A percentile compares a stretch with the other conserved stretches of the same genome.
phyloP scores from a whole-genome alignment of 148 eudicot genomes.

The Rhododendron griersonianum region DNA sequence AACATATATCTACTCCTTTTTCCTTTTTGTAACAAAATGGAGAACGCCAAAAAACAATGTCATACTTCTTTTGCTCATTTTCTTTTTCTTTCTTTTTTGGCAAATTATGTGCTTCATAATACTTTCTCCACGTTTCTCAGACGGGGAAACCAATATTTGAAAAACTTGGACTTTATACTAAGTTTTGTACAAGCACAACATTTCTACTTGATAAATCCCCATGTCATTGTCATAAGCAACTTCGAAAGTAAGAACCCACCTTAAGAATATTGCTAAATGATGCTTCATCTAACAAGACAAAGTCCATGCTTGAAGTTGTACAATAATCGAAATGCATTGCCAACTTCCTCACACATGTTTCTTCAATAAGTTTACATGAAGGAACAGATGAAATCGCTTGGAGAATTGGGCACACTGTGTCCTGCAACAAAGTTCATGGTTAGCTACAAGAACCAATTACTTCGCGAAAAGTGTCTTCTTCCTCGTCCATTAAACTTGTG shows the following conservation, averaged over 20 bases:
- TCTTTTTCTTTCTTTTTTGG: background rate
- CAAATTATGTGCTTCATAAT: background rate
- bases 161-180: background rate
- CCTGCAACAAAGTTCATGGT: constrained; percentile 87
- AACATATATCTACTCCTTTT: background rate
- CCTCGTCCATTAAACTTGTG: constrained; percentile 84
- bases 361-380: constrained; percentile 85
- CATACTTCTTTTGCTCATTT: background rate
- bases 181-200: constrained; percentile 13
- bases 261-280: constrained; percentile 76
- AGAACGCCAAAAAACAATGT: background rate
- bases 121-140: background rate
- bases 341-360: constrained; percentile 82
- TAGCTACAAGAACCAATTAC: constrained; percentile 56
- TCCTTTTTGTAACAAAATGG: background rate
- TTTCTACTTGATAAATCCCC: constrained; percentile 21
- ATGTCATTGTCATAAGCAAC: constrained; percentile 8
- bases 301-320: constrained; percentile 80
- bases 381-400: constrained; percentile 71
- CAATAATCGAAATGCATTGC: constrained; percentile 88
- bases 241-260: constrained; percentile 55
- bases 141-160: background rate
- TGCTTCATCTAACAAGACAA: constrained; percentile 72
- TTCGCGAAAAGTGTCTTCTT: constrained; percentile 60
- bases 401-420: constrained; percentile 73